Conservation (phyloP, 2,329 filamentous ascomycete species). For the Pseudocercospora vitis region DNA sequence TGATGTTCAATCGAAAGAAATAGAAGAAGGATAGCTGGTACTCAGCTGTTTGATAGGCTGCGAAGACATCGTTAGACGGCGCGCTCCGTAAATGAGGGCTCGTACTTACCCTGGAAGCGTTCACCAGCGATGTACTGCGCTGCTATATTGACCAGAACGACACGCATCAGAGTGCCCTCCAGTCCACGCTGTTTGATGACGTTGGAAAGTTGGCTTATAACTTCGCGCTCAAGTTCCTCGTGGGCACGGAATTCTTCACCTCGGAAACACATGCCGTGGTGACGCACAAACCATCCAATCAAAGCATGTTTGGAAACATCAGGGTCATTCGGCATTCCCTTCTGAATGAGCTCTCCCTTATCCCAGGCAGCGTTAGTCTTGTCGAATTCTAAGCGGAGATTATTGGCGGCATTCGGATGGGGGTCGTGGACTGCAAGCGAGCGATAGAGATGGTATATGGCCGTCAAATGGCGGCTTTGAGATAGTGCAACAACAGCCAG, state of each 20-base stretch:
- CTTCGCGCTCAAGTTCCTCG: slow-evolving; percentile 79
- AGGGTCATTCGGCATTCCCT: slow-evolving; percentile 40
- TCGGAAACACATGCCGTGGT: slow-evolving; percentile 82
- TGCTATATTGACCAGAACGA: slow-evolving; percentile 81
- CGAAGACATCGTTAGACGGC: neutral
- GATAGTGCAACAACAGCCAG: slow-evolving; percentile 81
- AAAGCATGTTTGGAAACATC: slow-evolving; percentile 65
- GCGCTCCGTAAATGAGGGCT: neutral
- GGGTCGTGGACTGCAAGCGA: slow-evolving; percentile 73
- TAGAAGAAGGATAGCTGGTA: slow-evolving; percentile 53
- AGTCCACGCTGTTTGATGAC: slow-evolving; percentile 69
- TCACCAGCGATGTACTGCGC: slow-evolving; percentile 72
- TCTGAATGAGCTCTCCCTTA: slow-evolving; percentile 54
- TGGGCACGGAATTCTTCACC: slow-evolving; percentile 73
- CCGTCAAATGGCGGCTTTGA: slow-evolving; percentile 75
- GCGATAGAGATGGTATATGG: slow-evolving; percentile 87
- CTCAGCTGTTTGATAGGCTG: slow-evolving; percentile 24
- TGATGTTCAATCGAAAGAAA: slow-evolving; percentile 74
- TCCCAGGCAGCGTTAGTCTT: slow-evolving; percentile 61
- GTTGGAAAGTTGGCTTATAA: slow-evolving; percentile 73
- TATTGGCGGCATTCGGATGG: slow-evolving; percentile 70
- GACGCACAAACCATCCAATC: slow-evolving; percentile 76
- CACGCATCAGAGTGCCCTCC: slow-evolving; percentile 68
- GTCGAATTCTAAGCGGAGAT: slow-evolving; percentile 77
- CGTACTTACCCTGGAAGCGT: slow-evolving; percentile 56